Base-by-base conservation (phyloP, 2,329 filamentous ascomycete genomes). In the Fusarium sp. region DNA sequence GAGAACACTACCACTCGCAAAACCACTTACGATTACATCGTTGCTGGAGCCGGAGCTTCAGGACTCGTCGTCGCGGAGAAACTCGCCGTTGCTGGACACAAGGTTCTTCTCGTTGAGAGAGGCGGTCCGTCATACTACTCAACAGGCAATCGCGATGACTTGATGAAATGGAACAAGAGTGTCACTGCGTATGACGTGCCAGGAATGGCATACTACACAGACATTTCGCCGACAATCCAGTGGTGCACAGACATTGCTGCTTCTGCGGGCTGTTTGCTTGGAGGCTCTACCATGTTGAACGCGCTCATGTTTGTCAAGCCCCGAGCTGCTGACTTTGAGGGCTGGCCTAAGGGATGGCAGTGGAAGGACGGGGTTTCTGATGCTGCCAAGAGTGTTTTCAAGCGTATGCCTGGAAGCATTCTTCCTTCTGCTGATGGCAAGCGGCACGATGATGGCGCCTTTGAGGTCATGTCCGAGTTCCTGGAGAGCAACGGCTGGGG, bases 171-270 rank as follows among this genome's bases (percentile, higher is more conserved):
- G 90, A 82, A 87, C 14, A 78, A 84, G 30, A 86, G 87, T 56
- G 75, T 92, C 45, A 91, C 89, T 19, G 87, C 89, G 43, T 91
- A 92, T 72, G 90, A 92, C 72, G 85, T 92, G 3, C 89, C 89
- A 1, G 89, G 89, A 63, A 84, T 92, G 59, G 90, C 88, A 77
- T 92, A 91, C 75, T 82, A 90, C 78, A 91, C 92, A 70, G 90
- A 88, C 15, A 87, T 77, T 80, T 26, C 84, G 89, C 74, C 67
- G 7, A 70, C 69, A 4, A 65, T 66, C 14, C 59, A 73, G 33
- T 73, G 70, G 64, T 74, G 71, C 33, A 62, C 26, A 14, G 71
- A 74, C 15, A 66, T 64, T 22, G 59, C 62, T 17, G 63, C 53
- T 17, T 60, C 63, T 0, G 71, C 89, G 6, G 90, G 89, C 13